Conservation (phyloP, 805 yeast genomes). For the Ogataea pilisensis region DNA sequence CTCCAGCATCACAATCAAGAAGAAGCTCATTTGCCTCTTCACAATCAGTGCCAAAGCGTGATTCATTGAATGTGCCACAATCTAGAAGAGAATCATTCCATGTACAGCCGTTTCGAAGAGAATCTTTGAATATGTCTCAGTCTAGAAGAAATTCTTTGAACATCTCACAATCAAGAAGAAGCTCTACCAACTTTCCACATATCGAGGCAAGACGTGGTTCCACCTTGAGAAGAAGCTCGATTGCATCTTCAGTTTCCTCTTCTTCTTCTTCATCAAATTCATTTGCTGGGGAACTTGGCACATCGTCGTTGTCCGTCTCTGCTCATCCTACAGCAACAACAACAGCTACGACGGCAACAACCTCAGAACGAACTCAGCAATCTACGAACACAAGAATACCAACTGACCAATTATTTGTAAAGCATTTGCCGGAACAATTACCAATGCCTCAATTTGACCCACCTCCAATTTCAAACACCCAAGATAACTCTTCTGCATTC, state of each 20-base stretch:
- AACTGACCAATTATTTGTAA: conserved; percentile 6
- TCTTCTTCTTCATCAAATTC: conserved; percentile 13
- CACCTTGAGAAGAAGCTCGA: conserved; percentile 15
- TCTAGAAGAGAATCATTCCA: conserved; percentile 6
- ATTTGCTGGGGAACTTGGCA: neutral
- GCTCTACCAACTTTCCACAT: conserved; percentile 11
- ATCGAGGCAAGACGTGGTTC: conserved; percentile 18
- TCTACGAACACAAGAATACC: neutral
- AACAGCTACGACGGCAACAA: neutral
- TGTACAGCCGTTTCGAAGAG: conserved; percentile 4
- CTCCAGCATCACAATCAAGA: conserved; percentile 8
- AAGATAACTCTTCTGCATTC: neutral
- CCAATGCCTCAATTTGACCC: conserved; percentile 48
- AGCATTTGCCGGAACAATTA: conserved; percentile 47
- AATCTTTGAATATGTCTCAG: conserved; percentile 5
- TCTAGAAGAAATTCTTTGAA: conserved; percentile 6
- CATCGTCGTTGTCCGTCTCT: too few relatives aligned
- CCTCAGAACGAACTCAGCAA: neutral
- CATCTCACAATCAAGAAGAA: conserved; percentile 16
- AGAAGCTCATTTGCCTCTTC: conserved; percentile 13
- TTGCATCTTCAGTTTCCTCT: conserved; percentile 16
- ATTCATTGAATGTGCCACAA: conserved; percentile 9
- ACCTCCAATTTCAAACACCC: conserved; percentile 12
- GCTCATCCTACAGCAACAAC: neutral
- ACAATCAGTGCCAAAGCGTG: conserved; percentile 11